A percentile compares a stretch with the other conserved stretches of the same genome.
Evolutionary conservation across 129 eudicot genomes (phyloP).

Genomic region (Pseudognaphalium luteoalbum): DNA sequence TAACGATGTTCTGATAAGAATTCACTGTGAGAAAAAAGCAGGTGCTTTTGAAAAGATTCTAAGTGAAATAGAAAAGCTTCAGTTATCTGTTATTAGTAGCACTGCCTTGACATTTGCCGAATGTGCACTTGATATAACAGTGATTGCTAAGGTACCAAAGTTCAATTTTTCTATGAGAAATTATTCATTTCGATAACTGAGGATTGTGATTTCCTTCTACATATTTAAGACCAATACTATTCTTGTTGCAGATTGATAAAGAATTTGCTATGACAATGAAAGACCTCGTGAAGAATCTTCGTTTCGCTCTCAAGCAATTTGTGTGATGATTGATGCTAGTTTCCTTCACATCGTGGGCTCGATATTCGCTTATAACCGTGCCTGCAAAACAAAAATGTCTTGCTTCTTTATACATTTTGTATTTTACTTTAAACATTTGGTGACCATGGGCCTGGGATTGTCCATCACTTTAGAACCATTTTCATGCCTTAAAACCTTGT

Average conservation of each 20-base stretch:
- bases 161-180: conserved; percentile 8
- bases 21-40: conserved; percentile 69
- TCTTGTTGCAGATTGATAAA: conserved; percentile 58
- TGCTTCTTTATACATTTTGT: conserved; percentile 24
- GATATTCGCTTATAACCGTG: neutral
- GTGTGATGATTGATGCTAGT: conserved; percentile 30
- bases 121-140: conserved; percentile 59
- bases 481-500: conserved; percentile 32
- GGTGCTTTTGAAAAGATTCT: conserved; percentile 59
- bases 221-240: conserved; percentile 5
- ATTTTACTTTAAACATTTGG: conserved; percentile 12
- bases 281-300: conserved; percentile 60
- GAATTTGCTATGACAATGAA: conserved; percentile 55
- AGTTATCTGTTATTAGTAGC: conserved; percentile 56
- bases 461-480: conserved; percentile 45
- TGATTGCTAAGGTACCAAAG: conserved; percentile 61
- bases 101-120: conserved; percentile 61
- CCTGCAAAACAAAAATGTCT: conserved; percentile 6
- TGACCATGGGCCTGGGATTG: conserved; percentile 33
- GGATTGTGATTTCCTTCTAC: neutral
- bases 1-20: conserved; percentile 56
- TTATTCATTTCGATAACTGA: neutral
- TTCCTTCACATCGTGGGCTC: conserved; percentile 10
- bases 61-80: conserved; percentile 63
- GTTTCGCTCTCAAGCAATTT: conserved; percentile 46